Evolutionary conservation across 768 basidiomycete species (phyloP).

Genomic region (Phylloporus arenicola): DNA sequence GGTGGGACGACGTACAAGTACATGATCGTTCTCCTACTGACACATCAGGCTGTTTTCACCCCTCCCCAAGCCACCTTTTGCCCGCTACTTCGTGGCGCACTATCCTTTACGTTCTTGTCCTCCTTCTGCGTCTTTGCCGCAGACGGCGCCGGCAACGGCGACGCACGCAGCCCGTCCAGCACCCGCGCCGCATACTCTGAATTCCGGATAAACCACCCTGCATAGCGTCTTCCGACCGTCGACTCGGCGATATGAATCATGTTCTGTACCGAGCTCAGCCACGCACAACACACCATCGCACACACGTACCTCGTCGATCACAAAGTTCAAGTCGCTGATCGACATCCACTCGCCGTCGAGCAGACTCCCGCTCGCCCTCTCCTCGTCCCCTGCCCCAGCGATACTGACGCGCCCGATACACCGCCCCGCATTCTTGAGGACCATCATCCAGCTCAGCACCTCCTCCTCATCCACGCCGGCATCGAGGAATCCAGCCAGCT

Average conservation of each 20-base stretch:
- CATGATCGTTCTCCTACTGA: background rate
- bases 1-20: too few relatives aligned
- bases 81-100: constrained; percentile 37
- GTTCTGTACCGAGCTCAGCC: constrained; percentile 47
- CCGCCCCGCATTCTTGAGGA: constrained; percentile 84
- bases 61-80: constrained; percentile 55
- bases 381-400: constrained; percentile 39
- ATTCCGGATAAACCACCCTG: constrained; percentile 96
- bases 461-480: constrained; percentile 76
- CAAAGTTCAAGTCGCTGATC: constrained; percentile 93
- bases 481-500: constrained; percentile 88
- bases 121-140: constrained; percentile 12
- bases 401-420: constrained; percentile 47
- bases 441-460: constrained; percentile 95
- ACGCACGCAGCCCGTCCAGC: constrained; percentile 65
- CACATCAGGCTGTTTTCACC: constrained; percentile 26
- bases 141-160: constrained; percentile 41
- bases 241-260: constrained; percentile 97
- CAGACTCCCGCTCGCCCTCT: constrained; percentile 41
- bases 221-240: constrained; percentile 87
- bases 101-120: constrained; percentile 23
- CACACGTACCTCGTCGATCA: constrained; percentile 80
- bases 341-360: constrained; percentile 83
- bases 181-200: constrained; percentile 89
- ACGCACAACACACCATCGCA: background rate